Percentiles rank a stretch among this genome's conserved stretches.
Evolutionary conservation across 23 red algal genomes (phyloP).

Genomic region (Gracilariopsis chorda): DNA sequence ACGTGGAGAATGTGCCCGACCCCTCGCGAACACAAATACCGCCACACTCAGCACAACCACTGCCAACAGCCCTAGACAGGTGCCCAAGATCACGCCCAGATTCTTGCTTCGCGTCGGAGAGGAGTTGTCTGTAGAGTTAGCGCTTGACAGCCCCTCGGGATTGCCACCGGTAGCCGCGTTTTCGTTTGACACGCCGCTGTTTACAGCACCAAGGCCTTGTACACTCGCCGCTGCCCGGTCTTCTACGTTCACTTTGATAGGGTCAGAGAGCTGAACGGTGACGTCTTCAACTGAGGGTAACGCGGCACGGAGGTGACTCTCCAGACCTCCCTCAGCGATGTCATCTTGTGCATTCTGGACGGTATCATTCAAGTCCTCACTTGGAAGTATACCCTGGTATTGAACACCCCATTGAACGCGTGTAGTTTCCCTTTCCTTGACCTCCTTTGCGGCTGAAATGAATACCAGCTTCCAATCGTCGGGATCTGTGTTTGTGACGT

Average conservation of each 20-base stretch:
- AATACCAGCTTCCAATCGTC: not conserved
- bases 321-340: not conserved
- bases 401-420: not conserved
- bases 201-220: not conserved
- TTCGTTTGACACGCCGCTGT: not conserved
- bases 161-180: not conserved
- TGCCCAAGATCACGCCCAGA: not conserved
- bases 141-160: not conserved
- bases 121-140: not conserved
- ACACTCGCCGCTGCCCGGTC: not conserved
- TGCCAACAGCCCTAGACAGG: not conserved
- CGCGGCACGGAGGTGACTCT: not conserved
- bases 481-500: not conserved
- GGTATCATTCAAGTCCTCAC: not conserved
- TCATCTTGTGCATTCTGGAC: not conserved
- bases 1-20: not conserved
- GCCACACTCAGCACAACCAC: not conserved
- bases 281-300: not conserved
- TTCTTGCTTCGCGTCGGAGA: not conserved
- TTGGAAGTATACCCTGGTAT: not conserved
- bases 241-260: not conserved
- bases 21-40: not conserved
- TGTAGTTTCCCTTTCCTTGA: not conserved
- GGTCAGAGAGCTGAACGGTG: not conserved
- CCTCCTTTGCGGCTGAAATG: not conserved